Evolutionary conservation across 257 asterid genomes (phyloP).

Genomic region (Dorcoceras hygrometricum): DNA sequence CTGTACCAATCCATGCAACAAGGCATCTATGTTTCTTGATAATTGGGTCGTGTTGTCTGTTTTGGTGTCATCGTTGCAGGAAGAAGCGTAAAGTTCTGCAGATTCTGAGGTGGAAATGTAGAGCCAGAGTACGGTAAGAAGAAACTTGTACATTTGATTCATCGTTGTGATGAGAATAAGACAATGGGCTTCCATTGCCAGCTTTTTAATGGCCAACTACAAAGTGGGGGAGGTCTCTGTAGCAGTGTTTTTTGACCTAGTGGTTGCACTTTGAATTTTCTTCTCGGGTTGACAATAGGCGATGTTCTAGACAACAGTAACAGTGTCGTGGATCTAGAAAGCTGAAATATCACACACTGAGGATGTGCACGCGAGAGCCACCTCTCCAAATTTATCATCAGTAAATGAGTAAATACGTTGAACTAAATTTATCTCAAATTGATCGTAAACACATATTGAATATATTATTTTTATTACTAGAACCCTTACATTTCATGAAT

Average conservation of each 20-base stretch:
- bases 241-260: conserved; percentile 9
- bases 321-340: too few relatives aligned
- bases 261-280: not conserved
- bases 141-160: conserved; percentile 30
- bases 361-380: too few relatives aligned
- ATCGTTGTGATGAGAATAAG: conserved; percentile 17
- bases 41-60: conserved; percentile 22
- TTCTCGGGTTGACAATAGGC: not conserved
- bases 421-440: too few relatives aligned
- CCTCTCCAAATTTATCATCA: too few relatives aligned
- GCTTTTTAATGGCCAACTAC: not conserved
- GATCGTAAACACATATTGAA: too few relatives aligned
- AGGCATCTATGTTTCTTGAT: conserved; percentile 34
- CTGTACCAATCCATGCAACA: conserved; percentile 39
- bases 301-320: not conserved
- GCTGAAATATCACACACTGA: too few relatives aligned
- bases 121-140: conserved; percentile 23
- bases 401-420: too few relatives aligned
- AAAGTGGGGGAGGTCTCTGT: not conserved
- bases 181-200: not conserved
- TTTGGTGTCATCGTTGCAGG: conserved; percentile 36
- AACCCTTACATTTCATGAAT: too few relatives aligned
- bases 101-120: conserved; percentile 39
- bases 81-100: conserved; percentile 37
- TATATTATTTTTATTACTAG: too few relatives aligned